Conservation (phyloP, 768 basidiomycete genomes). For the Podaxis pistillaris region DNA sequence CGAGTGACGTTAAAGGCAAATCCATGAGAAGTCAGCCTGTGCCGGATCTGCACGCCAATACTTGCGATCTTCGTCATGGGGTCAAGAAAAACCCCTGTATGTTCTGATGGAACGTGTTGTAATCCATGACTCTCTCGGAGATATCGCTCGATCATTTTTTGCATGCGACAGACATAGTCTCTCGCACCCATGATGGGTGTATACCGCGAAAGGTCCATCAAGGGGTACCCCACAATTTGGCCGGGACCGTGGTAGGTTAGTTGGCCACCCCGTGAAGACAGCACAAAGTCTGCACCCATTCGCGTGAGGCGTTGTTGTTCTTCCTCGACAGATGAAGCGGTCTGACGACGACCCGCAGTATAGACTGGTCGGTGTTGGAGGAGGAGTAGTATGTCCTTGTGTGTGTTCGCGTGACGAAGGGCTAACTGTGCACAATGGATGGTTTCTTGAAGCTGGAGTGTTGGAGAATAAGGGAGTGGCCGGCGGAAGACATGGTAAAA, state of each 20-base stretch:
- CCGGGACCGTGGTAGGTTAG: conserved; percentile 98
- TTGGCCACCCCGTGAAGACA: conserved; percentile 85
- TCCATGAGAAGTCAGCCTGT: conserved; percentile 92
- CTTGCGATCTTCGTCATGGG: conserved; percentile 85
- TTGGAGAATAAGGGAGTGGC: conserved; percentile 76
- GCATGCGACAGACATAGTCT: conserved; percentile 84
- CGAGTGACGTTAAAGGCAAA: conserved; percentile 88
- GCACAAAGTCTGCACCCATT: conserved; percentile 86
- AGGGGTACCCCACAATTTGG: conserved; percentile 93
- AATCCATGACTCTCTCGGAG: conserved; percentile 62
- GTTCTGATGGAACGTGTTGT: conserved; percentile 57
- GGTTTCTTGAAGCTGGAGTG: conserved; percentile 68
- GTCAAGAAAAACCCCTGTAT: conserved; percentile 90
- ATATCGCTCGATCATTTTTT: conserved; percentile 66
- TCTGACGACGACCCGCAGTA: conserved; percentile 90
- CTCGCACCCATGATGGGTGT: conserved; percentile 69
- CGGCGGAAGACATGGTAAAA: conserved; percentile 73
- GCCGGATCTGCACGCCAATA: conserved; percentile 95
- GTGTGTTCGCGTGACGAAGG: conserved; percentile 37
- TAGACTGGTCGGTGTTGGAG: conserved; percentile 93
- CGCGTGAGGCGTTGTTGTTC: conserved; percentile 64
- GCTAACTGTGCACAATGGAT: conserved; percentile 66
- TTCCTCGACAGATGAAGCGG: conserved; percentile 49
- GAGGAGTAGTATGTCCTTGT: conserved; percentile 70
- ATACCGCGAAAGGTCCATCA: conserved; percentile 84